Evolutionary conservation across 495 filamentous ascomycete species (phyloP), one percentile per base, ranked within the genome.

Genomic region (Podospora anserina): DNA sequence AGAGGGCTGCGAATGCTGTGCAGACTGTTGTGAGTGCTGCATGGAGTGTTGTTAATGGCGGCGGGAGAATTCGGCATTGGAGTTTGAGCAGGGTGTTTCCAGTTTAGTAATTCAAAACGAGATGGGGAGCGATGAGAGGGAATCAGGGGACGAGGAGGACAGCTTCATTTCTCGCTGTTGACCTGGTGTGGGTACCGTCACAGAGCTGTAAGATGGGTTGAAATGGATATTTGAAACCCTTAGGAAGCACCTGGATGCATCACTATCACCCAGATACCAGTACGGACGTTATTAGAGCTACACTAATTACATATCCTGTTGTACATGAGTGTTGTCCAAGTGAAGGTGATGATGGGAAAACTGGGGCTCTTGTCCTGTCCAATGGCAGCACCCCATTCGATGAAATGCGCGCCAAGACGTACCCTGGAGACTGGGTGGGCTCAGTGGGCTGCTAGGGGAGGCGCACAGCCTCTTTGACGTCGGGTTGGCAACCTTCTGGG

Each of bases 1-100:
- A 74, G 88, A 92, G 79, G 85, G 89, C 59, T 92, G 91, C 75
- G 90, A 92, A 71, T 92, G 90, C 79, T 92, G 90, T 74, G 85
- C 88, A 56, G 90, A 90, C 2, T 90, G 88, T 76, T 83, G 84
- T 75, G 88, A 91, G 72, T 90, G 89, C 78, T 87, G 82, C 68
- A 81, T 84, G 70, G 83, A 86, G 69, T 87, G 84, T 69, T 86
- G 72, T 66, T 80, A 70, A 81, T 65, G 9, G 56, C 6, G n/a
- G 18, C 6, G 11, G 5, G 3, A 26, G 20, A 13, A 5, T 7
- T 57, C 15, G 16, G 18, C 20, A 13, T 57, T 57, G 19, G 19
- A 20, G 19, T 27, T 58, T 27, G 56, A 5, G 6, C 56, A 58
- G 19, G 56, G 56, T 16, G 39, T 49, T 49, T 49, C 13, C 7